Percentiles rank a stretch among this genome's conserved stretches.
These are phyloP conservation scores for Arabidopsis hybrid DNA, from an alignment of 441 rosid genomes.

Conservation along the genomic window DNA sequence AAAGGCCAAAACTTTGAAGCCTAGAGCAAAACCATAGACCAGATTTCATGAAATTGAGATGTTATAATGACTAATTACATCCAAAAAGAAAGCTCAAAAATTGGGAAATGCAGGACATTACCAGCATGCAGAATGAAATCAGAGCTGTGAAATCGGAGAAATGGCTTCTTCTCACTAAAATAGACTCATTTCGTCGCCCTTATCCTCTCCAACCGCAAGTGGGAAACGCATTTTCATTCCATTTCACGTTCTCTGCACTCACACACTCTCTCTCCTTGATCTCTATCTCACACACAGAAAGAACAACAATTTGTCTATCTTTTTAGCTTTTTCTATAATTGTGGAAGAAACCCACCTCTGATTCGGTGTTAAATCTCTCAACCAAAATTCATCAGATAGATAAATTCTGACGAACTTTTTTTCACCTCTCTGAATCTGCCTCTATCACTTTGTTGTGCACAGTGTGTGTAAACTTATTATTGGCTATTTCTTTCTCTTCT, in stretches of 20 bases:
- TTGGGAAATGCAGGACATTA: constrained; percentile 50
- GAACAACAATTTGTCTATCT: constrained; percentile 11
- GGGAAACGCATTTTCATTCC: constrained; percentile 45
- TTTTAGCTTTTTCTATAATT: neutral
- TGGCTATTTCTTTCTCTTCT: constrained; percentile 24
- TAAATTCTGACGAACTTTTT: neutral
- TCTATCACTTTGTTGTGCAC: constrained; percentile 24
- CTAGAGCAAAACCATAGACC: neutral
- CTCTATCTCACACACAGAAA: constrained; percentile 12
- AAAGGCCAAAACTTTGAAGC: constrained; percentile 17
- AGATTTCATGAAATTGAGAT: constrained; percentile 9
- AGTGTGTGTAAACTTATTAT: constrained; percentile 6
- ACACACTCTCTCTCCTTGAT: constrained; percentile 19
- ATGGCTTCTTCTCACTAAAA: constrained; percentile 34
- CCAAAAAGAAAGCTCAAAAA: constrained; percentile 26
- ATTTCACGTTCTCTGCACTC: constrained; percentile 44
- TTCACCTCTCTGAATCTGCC: constrained; percentile 30
- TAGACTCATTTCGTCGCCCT: neutral
- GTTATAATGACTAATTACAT: neutral
- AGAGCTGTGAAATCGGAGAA: constrained; percentile 24
- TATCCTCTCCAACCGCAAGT: constrained; percentile 26
- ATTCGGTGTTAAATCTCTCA: constrained; percentile 16
- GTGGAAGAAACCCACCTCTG: constrained; percentile 21
- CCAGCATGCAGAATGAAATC: constrained; percentile 49
- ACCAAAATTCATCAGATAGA: neutral